A percentile compares a stretch with the other conserved stretches of the same genome.
Conservation (phyloP, 2,329 filamentous ascomycete species). For the Fusarium sterilihyphosum region DNA sequence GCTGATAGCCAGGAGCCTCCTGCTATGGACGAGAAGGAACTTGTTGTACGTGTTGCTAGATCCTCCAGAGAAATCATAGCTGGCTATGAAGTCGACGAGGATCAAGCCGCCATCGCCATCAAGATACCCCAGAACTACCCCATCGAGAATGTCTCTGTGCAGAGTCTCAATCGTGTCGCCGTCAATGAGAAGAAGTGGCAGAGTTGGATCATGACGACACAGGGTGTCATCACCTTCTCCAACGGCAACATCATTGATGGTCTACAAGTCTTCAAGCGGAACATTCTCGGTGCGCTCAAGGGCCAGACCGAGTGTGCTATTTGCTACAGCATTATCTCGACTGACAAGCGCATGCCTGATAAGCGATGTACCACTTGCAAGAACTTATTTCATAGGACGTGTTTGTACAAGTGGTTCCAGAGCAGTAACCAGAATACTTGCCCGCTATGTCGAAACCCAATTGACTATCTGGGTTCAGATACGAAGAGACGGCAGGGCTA, state of each 20-base stretch:
- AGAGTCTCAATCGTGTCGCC: conserved; percentile 82
- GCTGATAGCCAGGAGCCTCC: conserved; percentile 61
- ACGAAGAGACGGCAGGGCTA: conserved; percentile 51
- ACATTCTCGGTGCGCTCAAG: conserved; percentile 87
- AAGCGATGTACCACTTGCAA: conserved; percentile 93
- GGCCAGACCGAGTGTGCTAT: conserved; percentile 96
- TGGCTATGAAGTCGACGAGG: conserved; percentile 88
- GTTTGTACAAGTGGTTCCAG: conserved; percentile 97
- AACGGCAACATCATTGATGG: conserved; percentile 91
- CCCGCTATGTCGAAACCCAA: conserved; percentile 90
- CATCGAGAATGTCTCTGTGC: conserved; percentile 79
- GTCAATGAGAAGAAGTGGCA: conserved; percentile 94
- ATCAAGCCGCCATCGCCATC: conserved; percentile 84
- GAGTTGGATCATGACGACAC: conserved; percentile 86
- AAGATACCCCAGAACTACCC: conserved; percentile 84
- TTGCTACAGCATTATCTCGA: conserved; percentile 93
- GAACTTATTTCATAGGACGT: conserved; percentile 89
- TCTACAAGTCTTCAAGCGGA: conserved; percentile 83
- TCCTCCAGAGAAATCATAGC: conserved; percentile 81
- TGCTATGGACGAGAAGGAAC: conserved; percentile 62
- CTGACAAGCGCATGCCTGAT: conserved; percentile 88
- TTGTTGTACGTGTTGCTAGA: conserved; percentile 76
- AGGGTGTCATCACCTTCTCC: conserved; percentile 93
- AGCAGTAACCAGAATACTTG: conserved; percentile 91
- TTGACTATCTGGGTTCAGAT: conserved; percentile 66